Evolutionary conservation across 2,329 filamentous ascomycete species (phyloP), one percentile per base, ranked within the genome.

Genomic region (Malbranchea zuffiana): DNA sequence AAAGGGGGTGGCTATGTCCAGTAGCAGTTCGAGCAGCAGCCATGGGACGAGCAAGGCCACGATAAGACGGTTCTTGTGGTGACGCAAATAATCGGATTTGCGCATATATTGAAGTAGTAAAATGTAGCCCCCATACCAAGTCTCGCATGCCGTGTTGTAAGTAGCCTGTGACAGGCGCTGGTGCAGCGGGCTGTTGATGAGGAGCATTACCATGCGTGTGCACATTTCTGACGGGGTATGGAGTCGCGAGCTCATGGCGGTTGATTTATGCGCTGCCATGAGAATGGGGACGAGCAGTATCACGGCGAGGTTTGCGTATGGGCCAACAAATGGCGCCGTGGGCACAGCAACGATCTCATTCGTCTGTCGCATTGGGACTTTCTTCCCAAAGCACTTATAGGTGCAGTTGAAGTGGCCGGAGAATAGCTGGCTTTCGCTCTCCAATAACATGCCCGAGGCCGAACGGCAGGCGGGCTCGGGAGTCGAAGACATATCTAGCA

Each of bases 41-140:
- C 44, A 44, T 8, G 50, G 46, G n/a, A 44, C 32, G 11, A 47
- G 13, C 42, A 42, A 3, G 11, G 42, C 13, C n/a, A 39, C 18
- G 35, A 35, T 4, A n/a, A 45, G 25, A 35, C 45, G 30, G 13
- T 35, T 25, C 12, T 35, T 21, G 21, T 32, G 30, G 35, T 28
- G 8, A 7, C 3, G 10, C 12, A 19, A 18, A 32, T 36, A 47
- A 18, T 34, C 36, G 4, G 42, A 24, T 19, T 41, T 41, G 10
- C 39, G 19, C 15, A 48, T 25, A 31, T 48, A 52, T 4, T 44
- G 42, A 10, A 52, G 30, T n/a, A 52, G 32, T 1, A 44, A 39
- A 16, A 52, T 46, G 19, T 52, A 52, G 3, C 50, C 50, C 4
- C 50, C 50, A 26, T 52, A 52, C 47, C 48, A 50, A 11, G 26